Percentiles rank a stretch among this genome's conserved stretches.
phyloP scores from a whole-genome alignment of 257 asterid genomes.

The Linderniella brevidens region DNA sequence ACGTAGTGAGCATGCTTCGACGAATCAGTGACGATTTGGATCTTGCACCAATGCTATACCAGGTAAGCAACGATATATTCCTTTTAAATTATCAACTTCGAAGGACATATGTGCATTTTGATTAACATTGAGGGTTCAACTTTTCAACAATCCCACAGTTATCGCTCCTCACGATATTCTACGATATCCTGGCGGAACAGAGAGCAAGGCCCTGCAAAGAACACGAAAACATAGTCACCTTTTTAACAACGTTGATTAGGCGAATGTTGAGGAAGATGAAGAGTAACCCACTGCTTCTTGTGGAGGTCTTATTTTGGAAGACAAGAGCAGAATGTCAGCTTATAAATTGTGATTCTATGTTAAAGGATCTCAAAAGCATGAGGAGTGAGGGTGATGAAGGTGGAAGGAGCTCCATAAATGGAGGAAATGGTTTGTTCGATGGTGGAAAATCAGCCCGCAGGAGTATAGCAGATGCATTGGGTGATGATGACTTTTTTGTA shows the following conservation, averaged over 20 bases:
- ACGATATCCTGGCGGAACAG: constrained; percentile 84
- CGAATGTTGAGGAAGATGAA: constrained; percentile 85
- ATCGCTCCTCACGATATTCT: constrained; percentile 60
- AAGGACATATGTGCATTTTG: too few relatives aligned
- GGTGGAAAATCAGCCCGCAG: constrained; percentile 44
- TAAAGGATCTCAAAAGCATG: constrained; percentile 43
- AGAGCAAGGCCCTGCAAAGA: constrained; percentile 61
- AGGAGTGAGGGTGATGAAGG: constrained; percentile 22
- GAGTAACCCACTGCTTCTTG: constrained; percentile 68
- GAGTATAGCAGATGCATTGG: constrained; percentile 91
- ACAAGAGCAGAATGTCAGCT: constrained; percentile 68
- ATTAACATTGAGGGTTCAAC: background rate
- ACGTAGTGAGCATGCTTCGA: constrained; percentile 43
- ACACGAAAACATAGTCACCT: constrained; percentile 54
- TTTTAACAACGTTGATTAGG: constrained; percentile 57
- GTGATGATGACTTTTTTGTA: constrained; percentile 62
- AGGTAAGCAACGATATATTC: constrained; percentile 40
- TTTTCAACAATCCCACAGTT: constrained; percentile 36
- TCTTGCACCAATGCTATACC: constrained; percentile 89
- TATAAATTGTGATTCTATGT: constrained; percentile 63
- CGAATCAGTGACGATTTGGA: constrained; percentile 82
- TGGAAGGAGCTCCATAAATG: constrained; percentile 18
- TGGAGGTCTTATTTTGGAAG: constrained; percentile 71
- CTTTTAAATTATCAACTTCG: background rate
- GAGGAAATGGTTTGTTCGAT: constrained; percentile 29